phyloP scores from a whole-genome alignment of 1,284 basidiomycete species.

The Fistulinella staudtii region DNA sequence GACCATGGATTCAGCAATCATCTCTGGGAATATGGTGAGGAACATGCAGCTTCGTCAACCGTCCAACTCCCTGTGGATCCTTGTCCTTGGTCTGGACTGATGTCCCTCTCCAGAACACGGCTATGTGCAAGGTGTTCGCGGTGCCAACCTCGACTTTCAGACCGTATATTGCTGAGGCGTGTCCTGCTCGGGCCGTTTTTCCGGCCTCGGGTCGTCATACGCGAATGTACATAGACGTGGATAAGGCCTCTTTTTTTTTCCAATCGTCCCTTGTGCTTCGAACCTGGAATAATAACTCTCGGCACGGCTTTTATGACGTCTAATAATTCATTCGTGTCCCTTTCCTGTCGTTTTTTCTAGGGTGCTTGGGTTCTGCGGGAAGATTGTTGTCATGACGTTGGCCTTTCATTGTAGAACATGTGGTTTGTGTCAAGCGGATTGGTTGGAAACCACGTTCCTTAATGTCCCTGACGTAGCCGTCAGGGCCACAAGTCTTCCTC shows the following conservation, averaged over 20 bases:
- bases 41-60: not conserved
- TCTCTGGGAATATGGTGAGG: conserved; percentile 62
- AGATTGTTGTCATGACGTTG: not conserved
- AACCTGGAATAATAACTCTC: no score
- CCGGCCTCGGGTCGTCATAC: not conserved
- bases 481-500: not conserved
- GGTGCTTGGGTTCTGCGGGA: not conserved
- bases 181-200: not conserved
- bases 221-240: not conserved
- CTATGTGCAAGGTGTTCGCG: conserved; percentile 46
- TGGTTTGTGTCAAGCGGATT: no score
- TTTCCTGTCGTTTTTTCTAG: not conserved
- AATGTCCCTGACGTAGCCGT: not conserved
- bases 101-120: conserved; percentile 40
- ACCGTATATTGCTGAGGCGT: conserved; percentile 21
- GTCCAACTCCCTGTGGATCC: not conserved
- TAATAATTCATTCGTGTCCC: no score
- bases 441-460: no score
- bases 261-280: no score
- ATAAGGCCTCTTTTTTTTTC: no score
- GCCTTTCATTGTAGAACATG: no score
- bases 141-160: conserved; percentile 34
- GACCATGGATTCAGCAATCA: conserved; percentile 39
- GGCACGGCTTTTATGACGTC: no score
- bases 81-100: not conserved